These are phyloP conservation scores for Phialophora macrospora DNA, from an alignment of 2,329 filamentous ascomycete species.

Conservation along the genomic window DNA sequence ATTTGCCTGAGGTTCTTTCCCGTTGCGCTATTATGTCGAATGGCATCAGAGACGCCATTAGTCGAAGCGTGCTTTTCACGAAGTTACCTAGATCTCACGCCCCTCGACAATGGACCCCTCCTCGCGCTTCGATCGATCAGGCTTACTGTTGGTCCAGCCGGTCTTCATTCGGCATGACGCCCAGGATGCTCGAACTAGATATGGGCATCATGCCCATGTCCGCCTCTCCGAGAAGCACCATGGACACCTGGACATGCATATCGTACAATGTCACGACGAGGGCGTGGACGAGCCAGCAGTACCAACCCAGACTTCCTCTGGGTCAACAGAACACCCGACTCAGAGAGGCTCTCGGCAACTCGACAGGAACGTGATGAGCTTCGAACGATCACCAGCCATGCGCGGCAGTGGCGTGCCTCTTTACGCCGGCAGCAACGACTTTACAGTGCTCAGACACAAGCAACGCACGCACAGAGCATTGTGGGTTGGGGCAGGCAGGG, in stretches of 20 bases:
- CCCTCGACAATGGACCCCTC: conserved; percentile 11
- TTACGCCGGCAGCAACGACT: conserved; percentile 32
- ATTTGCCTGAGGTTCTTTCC: conserved; percentile 9
- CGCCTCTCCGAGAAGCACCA: not conserved
- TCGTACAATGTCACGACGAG: conserved; percentile 26
- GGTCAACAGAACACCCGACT: conserved; percentile 33
- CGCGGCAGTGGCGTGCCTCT: conserved; percentile 31
- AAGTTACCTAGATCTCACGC: conserved; percentile 7
- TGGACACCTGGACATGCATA: conserved; percentile 10
- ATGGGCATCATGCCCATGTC: conserved; percentile 12
- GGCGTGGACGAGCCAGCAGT: conserved; percentile 13
- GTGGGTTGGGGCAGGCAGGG: conserved; percentile 28
- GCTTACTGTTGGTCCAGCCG: conserved; percentile 15
- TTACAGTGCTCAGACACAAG: conserved; percentile 25
- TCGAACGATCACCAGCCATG: conserved; percentile 34
- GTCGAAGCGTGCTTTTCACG: conserved; percentile 6
- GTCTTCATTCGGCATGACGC: conserved; percentile 14
- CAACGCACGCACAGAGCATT: conserved; percentile 29
- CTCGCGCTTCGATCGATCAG: conserved; percentile 12
- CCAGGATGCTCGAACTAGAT: conserved; percentile 13
- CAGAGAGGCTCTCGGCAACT: conserved; percentile 28
- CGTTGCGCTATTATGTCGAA: conserved; percentile 13
- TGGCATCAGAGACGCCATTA: conserved; percentile 12
- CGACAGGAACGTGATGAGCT: conserved; percentile 32
- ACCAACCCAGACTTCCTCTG: conserved; percentile 33